Evolutionary conservation across 2,329 filamentous ascomycete species (phyloP), one percentile per base, ranked within the genome.

Genomic region (Penicillium corylophilum): DNA sequence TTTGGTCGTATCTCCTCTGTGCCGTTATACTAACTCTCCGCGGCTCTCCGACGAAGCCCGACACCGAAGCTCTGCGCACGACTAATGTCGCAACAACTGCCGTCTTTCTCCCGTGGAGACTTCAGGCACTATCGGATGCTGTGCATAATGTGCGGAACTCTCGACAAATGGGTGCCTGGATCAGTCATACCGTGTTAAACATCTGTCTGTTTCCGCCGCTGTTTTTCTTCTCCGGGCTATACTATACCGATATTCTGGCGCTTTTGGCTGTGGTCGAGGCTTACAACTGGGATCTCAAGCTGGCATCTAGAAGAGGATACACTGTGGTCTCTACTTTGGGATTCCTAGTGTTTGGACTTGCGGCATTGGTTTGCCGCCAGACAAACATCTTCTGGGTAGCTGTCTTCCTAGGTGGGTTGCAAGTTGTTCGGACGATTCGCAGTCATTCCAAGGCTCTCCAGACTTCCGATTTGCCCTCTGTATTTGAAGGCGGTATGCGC

Each of bases 311-410:
- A 33, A 54, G 44, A 33, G 56, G 56, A 16, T 55, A 60, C 50
- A 28, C 57, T 9, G 50, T 65, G 12, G 51, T 62, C 13, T 59
- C 65, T 40, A 60, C 67, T 23, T 22, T 71, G 23, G 59, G 65
- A 45, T 69, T 84, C 0, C 54, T 89, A 0, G 1, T 78, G 0
- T 68, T 87, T 5, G 91, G 91, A 0, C 57, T 90, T 0, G 56
- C 82, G 1, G 79, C 90, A 1, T 77, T 99, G 18, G 74, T 82
- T 2, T 94, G 96, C 77, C 81, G 94, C 22, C 94, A 99, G 71
- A 99, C 94, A 0, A 99, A 99, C 64, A 88, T 97, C 50, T 96
- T 99, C 68, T 99, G 94, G 94, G 86, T 92, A 0, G 87, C 74
- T 15, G 61, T 77, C 4, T 79, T 77, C 57, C 57, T 78, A 16